Base-by-base conservation (phyloP, 1,284 basidiomycete species). In the Marasmius tenuissimus region DNA sequence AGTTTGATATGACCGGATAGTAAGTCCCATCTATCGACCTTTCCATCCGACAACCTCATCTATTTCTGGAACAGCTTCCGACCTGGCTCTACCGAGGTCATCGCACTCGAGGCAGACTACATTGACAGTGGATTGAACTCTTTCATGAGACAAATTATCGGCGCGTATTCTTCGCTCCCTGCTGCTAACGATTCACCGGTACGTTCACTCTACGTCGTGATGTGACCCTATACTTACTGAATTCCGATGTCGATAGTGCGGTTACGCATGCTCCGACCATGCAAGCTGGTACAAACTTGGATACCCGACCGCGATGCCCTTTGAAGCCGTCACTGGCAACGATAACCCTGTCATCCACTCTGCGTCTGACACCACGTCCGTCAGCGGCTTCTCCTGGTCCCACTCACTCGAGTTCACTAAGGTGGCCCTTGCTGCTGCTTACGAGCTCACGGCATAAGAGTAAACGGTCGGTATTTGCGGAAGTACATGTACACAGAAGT, bases 341-440 rank as follows among this genome's bases (percentile, higher is more conserved):
- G 59, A 69, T 58, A 70, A 75, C 70, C 68, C 70, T 42, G 52
- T 77, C 64, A 85, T 85, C 61, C 85, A 86, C 72, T 75, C 77
- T 12, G 69, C 76, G 5, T 68, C 70, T 22, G 85, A 75, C 45
- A 72, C 83, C 66, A 81, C 78, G 10, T 59, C 33, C 18, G 79
- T 81, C 60, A 73, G 76, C 55, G 79, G 81, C 54, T 79, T 73
- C 65, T 72, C 71, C 33, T 73, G 70, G 70, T 65, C 76, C 10
- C 85, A 85, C 61, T 69, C 69, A 6, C 60, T 75, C 48, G 79
- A 81, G 66, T 84, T 81, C 69, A 77, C 81, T 47, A 84, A 83
- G 72, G 72, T 84, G 20, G 80, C 76, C 8, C 71, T 81, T 39
- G 82, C 79, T 1, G 82, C 80, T 60, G 80, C 79, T 11, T 72